Base-by-base conservation (phyloP, 306 rosid species). In the Gillenia trifoliata region DNA sequence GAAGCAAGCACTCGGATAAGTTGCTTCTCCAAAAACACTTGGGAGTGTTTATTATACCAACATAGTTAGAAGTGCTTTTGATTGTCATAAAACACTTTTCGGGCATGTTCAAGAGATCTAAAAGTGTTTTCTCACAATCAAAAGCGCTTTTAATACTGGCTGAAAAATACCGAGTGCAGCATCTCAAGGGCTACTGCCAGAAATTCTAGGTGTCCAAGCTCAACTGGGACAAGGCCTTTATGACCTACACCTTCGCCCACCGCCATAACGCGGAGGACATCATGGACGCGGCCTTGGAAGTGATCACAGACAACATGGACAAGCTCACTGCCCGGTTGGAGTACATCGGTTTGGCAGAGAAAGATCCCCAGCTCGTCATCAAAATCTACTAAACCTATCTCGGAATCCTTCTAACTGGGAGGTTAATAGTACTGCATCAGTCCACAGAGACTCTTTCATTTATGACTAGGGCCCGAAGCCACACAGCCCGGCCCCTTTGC, bases 321-420 rank as follows among this genome's bases (percentile, higher is more conserved):
- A 80, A 54, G 73, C 75, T 93, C 68, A 80, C 83, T 25, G 68
- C 75, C 52, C 77, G 78, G 64, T 85, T 80, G 73, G 90, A 83
- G 77, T 93, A 89, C 73, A 26, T 1, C 11, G 89, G 82, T 64
- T 85, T 93, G 19, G 85, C 78, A 75, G 86, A 85, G 71, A 82
- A 45, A 67, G 83, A 90, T 80, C 93, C 96, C 4, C 90, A 78
- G n/a, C 86, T 93, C 20, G 72, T 90, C 17, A 89, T 89, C 52
- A 88, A 93, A 68, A 86, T 93, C 72, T 93, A 80, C 43, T 96
- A 93, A 88, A 82, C 88, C 15, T 89, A 87, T 71, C 83, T 89
- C n/a, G n/a, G n/a, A n/a, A n/a, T n/a, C n/a, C 74, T 68, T 77
- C 50, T 87, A 81, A 78, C 91, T n/a, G n/a, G n/a, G n/a, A 86